Evolutionary conservation across 148 eudicot species (phyloP), one percentile per base, ranked within the genome.

Genomic region (Cornus suecica): DNA sequence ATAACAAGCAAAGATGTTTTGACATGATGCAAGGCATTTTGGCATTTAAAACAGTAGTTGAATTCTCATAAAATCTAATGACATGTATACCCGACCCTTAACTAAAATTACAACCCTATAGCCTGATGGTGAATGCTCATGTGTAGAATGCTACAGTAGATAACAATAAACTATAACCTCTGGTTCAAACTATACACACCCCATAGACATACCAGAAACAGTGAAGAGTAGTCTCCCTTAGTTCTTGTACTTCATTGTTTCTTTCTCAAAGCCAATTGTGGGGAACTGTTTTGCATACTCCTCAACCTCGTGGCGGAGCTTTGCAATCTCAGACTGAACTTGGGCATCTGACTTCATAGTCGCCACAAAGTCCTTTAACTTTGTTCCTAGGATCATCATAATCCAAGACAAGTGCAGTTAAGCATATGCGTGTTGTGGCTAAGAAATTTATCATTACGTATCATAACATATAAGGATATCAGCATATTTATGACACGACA

Each of bases 211-310:
- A 65, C 52, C 80, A 65, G 10, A 27, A 54, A 20, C 27, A 5
- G 25, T 28, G 29, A 64, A 61, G 61, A 51, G 23, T 71, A 51
- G 23, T 71, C 63, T 76, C 84, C 73, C 52, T 87, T 70, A 95
- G 80, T 86, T 81, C 85, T 95, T 92, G 92, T 95, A 95, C 82
- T 93, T 93, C 99, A 95, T 91, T 22, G 91, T 84, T 75, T 86
- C 90, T 84, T 95, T 93, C 77, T 93, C 98, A 70, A 95, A 95
- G 41, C 99, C 99, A 66, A 95, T 81, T 62, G 99, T 95, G 0
- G 99, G 99, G 74, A 95, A 95, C 70, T 93, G 94, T 83, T 95
- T 95, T 24, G 99, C 99, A 72, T 87, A 95, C 86, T 93, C 98
- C 84, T 95, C 97, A 32, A 95, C 99, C 13, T 84, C 89, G 41